Conservation (phyloP, 2,329 filamentous ascomycete species). For the Leptodontidium sp. region DNA sequence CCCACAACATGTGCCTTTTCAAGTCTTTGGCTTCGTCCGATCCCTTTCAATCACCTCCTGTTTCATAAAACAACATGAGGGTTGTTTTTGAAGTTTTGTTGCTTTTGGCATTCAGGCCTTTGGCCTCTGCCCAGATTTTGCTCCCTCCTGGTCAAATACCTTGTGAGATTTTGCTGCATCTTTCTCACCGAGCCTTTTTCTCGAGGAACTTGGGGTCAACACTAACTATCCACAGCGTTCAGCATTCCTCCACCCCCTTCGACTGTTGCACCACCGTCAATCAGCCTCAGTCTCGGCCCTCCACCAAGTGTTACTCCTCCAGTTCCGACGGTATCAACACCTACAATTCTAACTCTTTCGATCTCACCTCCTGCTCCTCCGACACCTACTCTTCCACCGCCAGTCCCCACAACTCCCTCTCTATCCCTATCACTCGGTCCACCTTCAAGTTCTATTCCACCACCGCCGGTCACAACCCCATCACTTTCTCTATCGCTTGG, state of each 20-base stretch:
- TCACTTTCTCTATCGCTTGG: not conserved
- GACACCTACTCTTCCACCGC: not conserved
- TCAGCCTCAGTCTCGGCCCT: constrained; percentile 11
- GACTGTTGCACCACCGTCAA: not conserved
- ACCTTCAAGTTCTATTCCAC: not conserved
- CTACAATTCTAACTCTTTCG: not conserved
- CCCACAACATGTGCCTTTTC: constrained; percentile 3
- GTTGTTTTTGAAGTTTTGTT: not conserved
- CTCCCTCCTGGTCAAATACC: constrained; percentile 5
- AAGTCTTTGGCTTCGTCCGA: constrained; percentile 12
- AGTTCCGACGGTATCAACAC: not conserved
- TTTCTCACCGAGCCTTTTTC: not conserved
- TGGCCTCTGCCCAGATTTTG: constrained; percentile 3
- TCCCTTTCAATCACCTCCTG: not conserved
- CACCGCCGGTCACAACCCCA: not conserved
- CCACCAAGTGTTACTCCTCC: not conserved
- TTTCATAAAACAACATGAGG: constrained; percentile 1
- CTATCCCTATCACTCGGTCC: not conserved
- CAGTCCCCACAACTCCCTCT: not conserved
- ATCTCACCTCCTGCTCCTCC: not conserved
- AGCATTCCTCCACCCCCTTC: not conserved
- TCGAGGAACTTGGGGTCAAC: no score
- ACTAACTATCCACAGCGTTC: not conserved
- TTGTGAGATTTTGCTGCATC: not conserved
- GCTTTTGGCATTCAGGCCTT: not conserved